Base-by-base conservation (phyloP, 1,139 yeast genomes). In the Hemisphaericaspora xylanilytica region DNA sequence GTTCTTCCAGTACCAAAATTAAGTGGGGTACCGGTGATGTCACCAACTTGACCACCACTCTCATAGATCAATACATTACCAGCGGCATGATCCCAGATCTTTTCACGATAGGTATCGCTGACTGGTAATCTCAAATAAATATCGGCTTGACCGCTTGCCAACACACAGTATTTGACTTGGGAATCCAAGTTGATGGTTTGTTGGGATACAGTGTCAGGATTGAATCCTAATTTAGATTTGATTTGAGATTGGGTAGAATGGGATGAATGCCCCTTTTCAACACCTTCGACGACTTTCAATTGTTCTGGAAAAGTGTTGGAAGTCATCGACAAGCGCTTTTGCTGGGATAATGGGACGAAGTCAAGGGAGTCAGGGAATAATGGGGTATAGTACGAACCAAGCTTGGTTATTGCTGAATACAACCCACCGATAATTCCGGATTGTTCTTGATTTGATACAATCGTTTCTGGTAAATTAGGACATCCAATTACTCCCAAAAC, bases 41-140 rank as follows among this genome's bases (percentile, higher is more conserved):
- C 98, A 11, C 94, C 81, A 20, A 92, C 97, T 38, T 69, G 61
- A 7, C 98, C 98, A 33, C 97, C 97, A 51, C 95, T 86, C 61
- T 94, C 98, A 27, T 78, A 73, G 32, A 94, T 81, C 48, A 92
- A 75, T 10, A 90, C 71, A 51, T 85, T 84, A 5, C 98, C 99
- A 2, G 97, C 95, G 17, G 97, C 97, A 59, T 92, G 99, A 61
- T 92, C 99, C 98, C 98, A 92, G 44, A 92, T 89, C 65, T 94
- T 92, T 59, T 92, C 99, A 53, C 87, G 78, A 60, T 90, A 92
- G 3, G 75, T 65, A 37, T 78, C 74, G 48, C 76, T 80, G 35
- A 83, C 78, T 10, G 99, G 98, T 43, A 94, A 68, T 50, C 99
- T 81, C 47, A 92, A 71, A 53, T 94, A 92, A 18, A 90, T 78